Conservation (phyloP, 495 filamentous ascomycete genomes). For the Hypoxylon perforatum region DNA sequence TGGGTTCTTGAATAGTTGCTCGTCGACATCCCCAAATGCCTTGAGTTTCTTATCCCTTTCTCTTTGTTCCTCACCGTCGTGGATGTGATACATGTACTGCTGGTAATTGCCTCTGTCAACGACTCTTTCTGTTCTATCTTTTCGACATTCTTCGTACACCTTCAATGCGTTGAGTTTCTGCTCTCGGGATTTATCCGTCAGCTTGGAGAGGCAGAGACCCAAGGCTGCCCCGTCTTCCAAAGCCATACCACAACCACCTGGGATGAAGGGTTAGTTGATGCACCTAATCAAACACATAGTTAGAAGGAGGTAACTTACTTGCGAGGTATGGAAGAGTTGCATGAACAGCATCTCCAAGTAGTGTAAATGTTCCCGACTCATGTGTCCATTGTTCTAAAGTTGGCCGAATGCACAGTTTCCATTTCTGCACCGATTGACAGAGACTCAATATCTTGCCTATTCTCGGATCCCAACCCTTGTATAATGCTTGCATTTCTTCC, state of each 20-base stretch:
- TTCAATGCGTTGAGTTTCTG: slow-evolving; percentile 59
- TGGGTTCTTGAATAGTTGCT: slow-evolving; percentile 36
- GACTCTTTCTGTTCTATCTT: slow-evolving; percentile 65
- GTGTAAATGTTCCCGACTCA: slow-evolving; percentile 63
- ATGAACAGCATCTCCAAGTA: slow-evolving; percentile 77
- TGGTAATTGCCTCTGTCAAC: slow-evolving; percentile 65
- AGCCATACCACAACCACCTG: slow-evolving; percentile 51
- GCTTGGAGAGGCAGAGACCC: slow-evolving; percentile 51
- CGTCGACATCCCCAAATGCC: slow-evolving; percentile 50
- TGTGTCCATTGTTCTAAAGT: slow-evolving; percentile 68
- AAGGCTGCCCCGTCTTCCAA: slow-evolving; percentile 61
- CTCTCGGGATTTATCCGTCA: slow-evolving; percentile 43
- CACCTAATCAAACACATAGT: neutral
- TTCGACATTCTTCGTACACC: slow-evolving; percentile 67
- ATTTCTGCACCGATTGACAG: slow-evolving; percentile 70
- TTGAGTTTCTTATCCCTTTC: slow-evolving; percentile 62
- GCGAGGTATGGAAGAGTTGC: slow-evolving; percentile 73
- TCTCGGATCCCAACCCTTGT: slow-evolving; percentile 68
- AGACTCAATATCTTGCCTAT: slow-evolving; percentile 60
- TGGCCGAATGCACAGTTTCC: slow-evolving; percentile 71
- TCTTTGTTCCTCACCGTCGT: slow-evolving; percentile 64
- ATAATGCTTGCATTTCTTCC: slow-evolving; percentile 73
- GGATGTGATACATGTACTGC: slow-evolving; percentile 68
- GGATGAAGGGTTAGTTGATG: slow-evolving; percentile 5
- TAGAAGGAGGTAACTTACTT: slow-evolving; percentile 21